Evolutionary conservation across 768 basidiomycete genomes (phyloP), one percentile per base, ranked within the genome.

Genomic region (Pholiota microspora): DNA sequence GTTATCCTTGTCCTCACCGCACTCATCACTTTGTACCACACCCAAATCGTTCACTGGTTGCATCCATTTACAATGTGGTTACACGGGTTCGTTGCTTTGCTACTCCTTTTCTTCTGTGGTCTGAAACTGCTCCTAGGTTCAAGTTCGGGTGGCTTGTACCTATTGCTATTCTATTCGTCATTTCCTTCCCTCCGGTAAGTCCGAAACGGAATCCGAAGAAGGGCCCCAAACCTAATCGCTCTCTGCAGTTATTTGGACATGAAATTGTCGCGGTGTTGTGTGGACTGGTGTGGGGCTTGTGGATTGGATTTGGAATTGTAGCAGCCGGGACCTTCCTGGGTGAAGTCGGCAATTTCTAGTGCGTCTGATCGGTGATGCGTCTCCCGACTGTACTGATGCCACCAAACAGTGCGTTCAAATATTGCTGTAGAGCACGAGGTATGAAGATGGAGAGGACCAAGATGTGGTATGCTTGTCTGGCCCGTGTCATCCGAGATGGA

Each of bases 271-370:
- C 91, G 21, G 80, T 95, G 31, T 75, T 96, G 6, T 93, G 92
- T 62, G 94, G 94, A 15, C 69, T 96, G 29, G 90, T 96, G 2
- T 97, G 92, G 92, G 93, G 92, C 2, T 73, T 94, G 2, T 87
- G 94, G 79, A 64, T 79, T 21, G 94, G 94, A 2, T 96, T 96
- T 61, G 94, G 71, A 0, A 95, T 97, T 63, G 90, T 92, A 15
- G 81, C 82, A 2, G 89, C 85, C 6, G 90, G 92, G 0, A 94
- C 92, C 0, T 84, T 93, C 61, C 42, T 94, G 0, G 94, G 92
- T 34, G 93, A 95, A 76, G 72, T 93, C 13, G 93, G 89, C 46
- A 93, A 92, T 68, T 94, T 89, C 59, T 89, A 90, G 89, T 92
- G 62, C 62, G 88, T 74, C 25, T 45, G 13, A 27, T 7, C 16